Conservation (phyloP, 371 early-diverging fungal genomes). For the Entomophthora muscae region DNA sequence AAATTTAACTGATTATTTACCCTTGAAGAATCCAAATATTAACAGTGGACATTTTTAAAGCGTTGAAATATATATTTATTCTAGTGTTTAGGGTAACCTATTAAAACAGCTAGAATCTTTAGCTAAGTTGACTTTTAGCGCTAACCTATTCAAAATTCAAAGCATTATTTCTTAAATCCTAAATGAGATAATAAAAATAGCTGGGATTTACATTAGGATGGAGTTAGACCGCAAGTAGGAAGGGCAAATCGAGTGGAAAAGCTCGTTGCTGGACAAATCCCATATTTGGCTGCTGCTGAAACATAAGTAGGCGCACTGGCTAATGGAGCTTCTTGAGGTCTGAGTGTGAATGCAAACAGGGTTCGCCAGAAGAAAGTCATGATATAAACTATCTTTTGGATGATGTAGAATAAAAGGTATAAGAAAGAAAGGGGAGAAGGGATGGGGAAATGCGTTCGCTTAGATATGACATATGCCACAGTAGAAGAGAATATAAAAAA, state of each 20-base stretch:
- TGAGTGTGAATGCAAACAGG: neutral
- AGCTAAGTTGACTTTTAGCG: too few relatives aligned
- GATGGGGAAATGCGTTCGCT: constrained; percentile 13
- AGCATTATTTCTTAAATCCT: too few relatives aligned
- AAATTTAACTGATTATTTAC: too few relatives aligned
- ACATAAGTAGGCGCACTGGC: neutral
- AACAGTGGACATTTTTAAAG: too few relatives aligned
- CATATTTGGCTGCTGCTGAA: neutral
- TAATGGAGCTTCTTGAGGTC: neutral
- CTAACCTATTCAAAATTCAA: too few relatives aligned
- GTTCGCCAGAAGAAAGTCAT: neutral
- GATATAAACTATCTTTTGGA: neutral
- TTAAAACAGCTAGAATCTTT: too few relatives aligned
- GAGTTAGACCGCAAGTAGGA: neutral
- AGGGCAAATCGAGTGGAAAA: neutral
- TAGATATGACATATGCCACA: neutral
- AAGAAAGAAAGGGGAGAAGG: constrained; percentile 6
- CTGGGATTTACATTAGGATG: too few relatives aligned
- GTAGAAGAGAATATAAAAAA: neutral
- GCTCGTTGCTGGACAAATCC: neutral
- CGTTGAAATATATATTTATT: too few relatives aligned
- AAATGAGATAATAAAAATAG: too few relatives aligned
- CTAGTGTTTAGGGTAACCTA: too few relatives aligned
- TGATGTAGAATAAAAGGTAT: neutral
- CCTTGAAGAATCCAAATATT: too few relatives aligned